These are phyloP conservation scores for Aulographum hederae DNA, from an alignment of 2,329 filamentous ascomycete species.

Conservation along the genomic window DNA sequence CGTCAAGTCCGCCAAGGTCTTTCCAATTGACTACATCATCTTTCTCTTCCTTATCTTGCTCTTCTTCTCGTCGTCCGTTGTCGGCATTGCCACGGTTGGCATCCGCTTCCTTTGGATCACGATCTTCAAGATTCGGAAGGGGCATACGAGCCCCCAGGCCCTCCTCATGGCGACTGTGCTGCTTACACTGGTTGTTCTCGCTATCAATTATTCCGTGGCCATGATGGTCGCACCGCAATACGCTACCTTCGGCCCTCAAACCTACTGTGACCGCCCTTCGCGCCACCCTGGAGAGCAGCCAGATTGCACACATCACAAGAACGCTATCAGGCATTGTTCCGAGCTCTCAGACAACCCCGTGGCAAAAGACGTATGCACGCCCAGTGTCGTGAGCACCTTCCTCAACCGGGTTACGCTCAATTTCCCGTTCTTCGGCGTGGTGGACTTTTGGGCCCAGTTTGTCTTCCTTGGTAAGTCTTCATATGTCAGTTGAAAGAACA, in stretches of 20 bases:
- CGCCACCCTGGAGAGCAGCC: conserved; percentile 45
- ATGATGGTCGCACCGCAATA: conserved; percentile 96
- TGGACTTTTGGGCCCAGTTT: conserved; percentile 96
- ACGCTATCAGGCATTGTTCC: conserved; percentile 65
- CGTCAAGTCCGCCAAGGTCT: conserved; percentile 61
- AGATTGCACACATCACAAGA: conserved; percentile 53
- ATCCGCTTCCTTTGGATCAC: conserved; percentile 94
- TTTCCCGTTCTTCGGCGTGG: conserved; percentile 82
- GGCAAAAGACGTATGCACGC: conserved; percentile 73
- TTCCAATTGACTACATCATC: conserved; percentile 82
- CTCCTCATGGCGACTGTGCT: conserved; percentile 81
- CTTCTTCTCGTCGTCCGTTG: conserved; percentile 75
- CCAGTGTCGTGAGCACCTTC: conserved; percentile 79
- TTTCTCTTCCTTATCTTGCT: conserved; percentile 72
- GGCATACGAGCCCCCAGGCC: conserved; percentile 79
- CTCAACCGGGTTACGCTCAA: conserved; percentile 83
- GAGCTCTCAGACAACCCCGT: conserved; percentile 52
- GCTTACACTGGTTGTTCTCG: conserved; percentile 74
- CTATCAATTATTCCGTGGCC: conserved; percentile 79
- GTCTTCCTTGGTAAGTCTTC: conserved; percentile 48
- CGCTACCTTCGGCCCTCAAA: conserved; percentile 83
- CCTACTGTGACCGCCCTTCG: conserved; percentile 64
- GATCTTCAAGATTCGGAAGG: conserved; percentile 79
- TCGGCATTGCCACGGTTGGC: conserved; percentile 70
- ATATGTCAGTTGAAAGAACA: too few species aligned